A percentile compares a stretch with the other conserved stretches of the same genome.
phyloP scores from a whole-genome alignment of 2,329 filamentous ascomycete genomes.

The Dactylellina drechsleri region DNA sequence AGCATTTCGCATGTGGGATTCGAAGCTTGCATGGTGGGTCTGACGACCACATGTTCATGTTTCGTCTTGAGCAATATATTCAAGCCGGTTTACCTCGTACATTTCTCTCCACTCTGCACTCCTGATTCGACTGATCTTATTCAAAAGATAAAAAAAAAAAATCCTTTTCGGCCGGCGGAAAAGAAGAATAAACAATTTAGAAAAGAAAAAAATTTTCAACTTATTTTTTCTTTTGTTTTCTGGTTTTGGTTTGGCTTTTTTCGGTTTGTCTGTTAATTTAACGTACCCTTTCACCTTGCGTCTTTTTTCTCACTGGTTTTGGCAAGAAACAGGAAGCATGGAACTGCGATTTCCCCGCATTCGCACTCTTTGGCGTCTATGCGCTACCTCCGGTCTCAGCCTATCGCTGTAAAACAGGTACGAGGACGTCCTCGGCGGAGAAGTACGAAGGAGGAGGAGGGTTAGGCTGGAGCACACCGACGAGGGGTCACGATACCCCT shows the following conservation, averaged over 20 bases:
- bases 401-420: slow-evolving; percentile 23
- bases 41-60: slow-evolving; percentile 50
- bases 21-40: slow-evolving; percentile 46
- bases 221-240: neutral
- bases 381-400: slow-evolving; percentile 18
- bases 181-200: slow-evolving; percentile 44
- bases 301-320: slow-evolving; percentile 33
- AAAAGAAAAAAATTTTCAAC: neutral
- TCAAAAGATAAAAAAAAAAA: neutral
- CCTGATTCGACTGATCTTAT: slow-evolving; percentile 44
- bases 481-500: no score
- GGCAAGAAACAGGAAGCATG: slow-evolving; percentile 39
- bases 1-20: slow-evolving; percentile 16
- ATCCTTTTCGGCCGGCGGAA: slow-evolving; percentile 30
- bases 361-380: slow-evolving; percentile 16
- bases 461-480: slow-evolving; percentile 1
- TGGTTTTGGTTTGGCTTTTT: neutral
- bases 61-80: slow-evolving; percentile 51
- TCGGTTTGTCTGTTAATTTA: no score
- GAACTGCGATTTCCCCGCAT: slow-evolving; percentile 45
- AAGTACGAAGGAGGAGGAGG: neutral
- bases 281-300: slow-evolving; percentile 17
- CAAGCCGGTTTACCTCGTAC: slow-evolving; percentile 44
- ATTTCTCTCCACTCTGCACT: slow-evolving; percentile 53
- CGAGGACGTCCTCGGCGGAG: neutral